These are phyloP conservation scores for Boletellus emodensis DNA, from an alignment of 768 basidiomycete species.

Conservation along the genomic window DNA sequence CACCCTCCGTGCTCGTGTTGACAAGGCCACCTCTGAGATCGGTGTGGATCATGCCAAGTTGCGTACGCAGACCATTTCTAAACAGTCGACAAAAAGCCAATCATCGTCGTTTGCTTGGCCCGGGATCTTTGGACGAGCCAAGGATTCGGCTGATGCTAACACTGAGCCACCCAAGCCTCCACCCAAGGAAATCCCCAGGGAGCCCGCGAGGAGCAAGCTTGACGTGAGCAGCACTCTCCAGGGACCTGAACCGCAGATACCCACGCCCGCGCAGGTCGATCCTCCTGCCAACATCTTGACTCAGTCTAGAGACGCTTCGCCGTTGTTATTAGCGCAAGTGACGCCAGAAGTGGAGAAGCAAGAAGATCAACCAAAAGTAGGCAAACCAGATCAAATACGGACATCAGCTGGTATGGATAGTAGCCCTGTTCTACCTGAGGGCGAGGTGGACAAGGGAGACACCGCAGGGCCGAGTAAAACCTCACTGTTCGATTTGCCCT, in stretches of 20 bases:
- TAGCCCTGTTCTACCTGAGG: not conserved
- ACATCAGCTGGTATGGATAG: slow-evolving; percentile 9
- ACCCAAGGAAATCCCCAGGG: slow-evolving; percentile 2
- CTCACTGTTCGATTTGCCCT: slow-evolving; percentile 4
- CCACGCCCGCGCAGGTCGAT: slow-evolving; percentile 27
- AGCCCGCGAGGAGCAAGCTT: not conserved
- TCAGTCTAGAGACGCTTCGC: slow-evolving; percentile 4
- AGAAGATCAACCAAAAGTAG: not conserved
- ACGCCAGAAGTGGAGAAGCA: not conserved
- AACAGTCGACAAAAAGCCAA: not conserved
- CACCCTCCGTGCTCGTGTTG: slow-evolving; percentile 9
- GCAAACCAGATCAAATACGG: not conserved
- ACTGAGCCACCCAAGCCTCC: not conserved
- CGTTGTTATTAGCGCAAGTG: slow-evolving; percentile 2
- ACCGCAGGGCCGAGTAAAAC: not conserved
- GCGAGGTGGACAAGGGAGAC: not conserved
- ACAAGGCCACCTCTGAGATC: slow-evolving; percentile 24
- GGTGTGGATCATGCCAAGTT: slow-evolving; percentile 15
- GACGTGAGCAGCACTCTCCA: slow-evolving; percentile 3
- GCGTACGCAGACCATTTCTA: not conserved
- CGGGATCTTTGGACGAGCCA: slow-evolving; percentile 4
- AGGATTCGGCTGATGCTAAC: not conserved
- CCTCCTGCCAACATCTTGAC: slow-evolving; percentile 13
- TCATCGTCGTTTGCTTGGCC: slow-evolving; percentile 6
- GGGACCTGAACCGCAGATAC: slow-evolving; percentile 6